Evolutionary conservation across 2,329 filamentous ascomycete genomes (phyloP), one percentile per base, ranked within the genome.

Genomic region (Exserohilum turcica): DNA sequence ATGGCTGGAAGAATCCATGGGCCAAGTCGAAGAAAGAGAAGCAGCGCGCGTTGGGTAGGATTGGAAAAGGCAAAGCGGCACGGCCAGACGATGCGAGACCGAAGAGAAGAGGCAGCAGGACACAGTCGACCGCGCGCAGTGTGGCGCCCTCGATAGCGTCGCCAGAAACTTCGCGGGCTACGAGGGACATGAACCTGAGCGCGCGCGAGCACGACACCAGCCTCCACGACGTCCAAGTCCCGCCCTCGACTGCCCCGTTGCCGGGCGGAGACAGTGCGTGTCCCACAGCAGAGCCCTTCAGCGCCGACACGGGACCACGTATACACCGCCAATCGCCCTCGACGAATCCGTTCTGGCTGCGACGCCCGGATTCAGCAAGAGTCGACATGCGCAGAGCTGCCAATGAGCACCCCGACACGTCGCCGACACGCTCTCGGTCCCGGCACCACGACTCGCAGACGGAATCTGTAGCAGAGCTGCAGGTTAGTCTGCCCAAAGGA

Each of bases 1-100:
- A 65, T 5, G 54, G 56, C 31, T 76, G 73, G 72, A 63, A 63
- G 43, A 76, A 76, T 43, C 74, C 74, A 16, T 77, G 73, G 73
- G 21, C 59, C 18, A 36, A 56, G 9, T 15, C 52, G 9, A 42
- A 39, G 39, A 51, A 47, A 7, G 37, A 36, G 13, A 45, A 37
- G 19, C 39, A 37, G 16, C 33, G 16, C n/a, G 0, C 6, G 2
- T 6, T 5, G 5, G 27, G 15, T 32, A 48, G 48, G 40, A 18
- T 18, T 31, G 13, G 15, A 8, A 19, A 40, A 18, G 10, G 19
- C 13, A 28, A 38, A 6, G 27, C 24, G 1, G 28, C 33, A 27
- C 35, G 31, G 6, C 40, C 24, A 18, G 15, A 10, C 29, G 32
- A 36, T 15, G 16, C 29, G 21, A 53, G 42, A 13, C 31, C 9